Conservation (phyloP, 2,329 filamentous ascomycete species). For the Pyrenophora teres region DNA sequence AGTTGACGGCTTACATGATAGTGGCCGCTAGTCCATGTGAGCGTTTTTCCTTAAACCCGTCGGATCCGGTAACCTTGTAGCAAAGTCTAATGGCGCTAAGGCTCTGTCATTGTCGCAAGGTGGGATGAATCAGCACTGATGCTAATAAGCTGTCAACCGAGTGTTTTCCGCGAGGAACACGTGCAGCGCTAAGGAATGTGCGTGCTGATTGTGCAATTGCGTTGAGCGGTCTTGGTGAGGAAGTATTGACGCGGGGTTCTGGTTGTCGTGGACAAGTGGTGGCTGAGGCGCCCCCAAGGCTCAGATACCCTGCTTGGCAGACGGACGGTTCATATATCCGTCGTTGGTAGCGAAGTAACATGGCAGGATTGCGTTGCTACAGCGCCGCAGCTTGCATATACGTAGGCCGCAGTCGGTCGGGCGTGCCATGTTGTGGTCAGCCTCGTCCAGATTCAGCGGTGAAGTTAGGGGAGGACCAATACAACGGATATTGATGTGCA, state of each 20-base stretch:
- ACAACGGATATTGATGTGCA: constrained; percentile 18
- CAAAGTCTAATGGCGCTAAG: constrained; percentile 1
- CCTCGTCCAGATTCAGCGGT: constrained; percentile 28
- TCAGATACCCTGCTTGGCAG: neutral
- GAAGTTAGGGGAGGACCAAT: constrained; percentile 8
- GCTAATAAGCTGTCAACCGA: too few relatives aligned
- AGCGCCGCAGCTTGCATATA: constrained; percentile 13
- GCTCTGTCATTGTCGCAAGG: neutral
- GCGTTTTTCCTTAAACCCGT: neutral
- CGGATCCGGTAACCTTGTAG: neutral
- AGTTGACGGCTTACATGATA: constrained; percentile 1
- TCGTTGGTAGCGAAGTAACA: constrained; percentile 7
- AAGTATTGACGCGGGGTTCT: constrained; percentile 5
- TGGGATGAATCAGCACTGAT: neutral
- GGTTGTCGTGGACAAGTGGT: constrained; percentile 5
- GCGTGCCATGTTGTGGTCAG: constrained; percentile 9
- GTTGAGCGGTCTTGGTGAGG: constrained; percentile 2
- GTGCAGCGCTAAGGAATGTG: neutral
- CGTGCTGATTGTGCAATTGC: constrained; percentile 5
- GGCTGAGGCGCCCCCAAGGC: constrained; percentile 1
- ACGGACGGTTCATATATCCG: constrained; percentile 18
- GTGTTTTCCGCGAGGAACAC: too few relatives aligned
- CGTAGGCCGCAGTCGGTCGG: constrained; percentile 4
- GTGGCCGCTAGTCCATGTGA: neutral
- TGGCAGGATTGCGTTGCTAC: constrained; percentile 19